Base-by-base conservation (phyloP, 331 rosid genomes). In the Spiraea crenata region DNA sequence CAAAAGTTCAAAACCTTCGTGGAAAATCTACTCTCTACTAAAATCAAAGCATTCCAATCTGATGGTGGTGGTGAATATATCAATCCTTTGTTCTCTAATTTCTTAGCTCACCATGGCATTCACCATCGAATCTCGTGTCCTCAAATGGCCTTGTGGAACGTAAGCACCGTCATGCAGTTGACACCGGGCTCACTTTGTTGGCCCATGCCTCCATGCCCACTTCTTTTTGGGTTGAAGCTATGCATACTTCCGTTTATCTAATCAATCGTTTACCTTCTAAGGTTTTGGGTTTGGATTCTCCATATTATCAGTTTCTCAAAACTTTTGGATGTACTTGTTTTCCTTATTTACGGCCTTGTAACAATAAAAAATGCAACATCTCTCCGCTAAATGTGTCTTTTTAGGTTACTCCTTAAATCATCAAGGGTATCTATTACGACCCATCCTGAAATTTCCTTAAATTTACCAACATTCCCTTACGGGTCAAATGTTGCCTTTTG, bases 251-350 rank as follows among this genome's bases (percentile, higher is more conserved):
- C 2, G 7, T 63, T 0, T 73, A 49, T 1, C 3, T 73, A 0
- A 25, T 73, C 1, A 63, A 73, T 13, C 0, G 19, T 2, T 9
- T 31, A 1, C 56, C 63, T 10, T 7, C 42, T 1, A 12, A 0
- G 3, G 1, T 12, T 25, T 45, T n/a, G 7, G 1, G 3, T n/a
- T 15, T 56, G 15, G 15, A 7, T 13, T 49, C 76, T 7, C 61
- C 61, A 3, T 60, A 14, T 13, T 73, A 20, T 41, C 3, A 3
- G 3, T 14, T 15, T 20, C 1, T 57, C 0, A 5, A 16, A 4
- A n/a, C 7, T 10, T 70, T 70, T 57, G 66, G 74, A 0, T 70
- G 74, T 25, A 8, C 19, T 1, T 73, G 56, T 9, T 51, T 35
- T 9, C 63, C 70, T 25, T 48, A 44, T 4, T 34, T 62, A 3